Evolutionary conservation across 2,329 filamentous ascomycete species (phyloP).

Genomic region (Trichoderma semiorbis): DNA sequence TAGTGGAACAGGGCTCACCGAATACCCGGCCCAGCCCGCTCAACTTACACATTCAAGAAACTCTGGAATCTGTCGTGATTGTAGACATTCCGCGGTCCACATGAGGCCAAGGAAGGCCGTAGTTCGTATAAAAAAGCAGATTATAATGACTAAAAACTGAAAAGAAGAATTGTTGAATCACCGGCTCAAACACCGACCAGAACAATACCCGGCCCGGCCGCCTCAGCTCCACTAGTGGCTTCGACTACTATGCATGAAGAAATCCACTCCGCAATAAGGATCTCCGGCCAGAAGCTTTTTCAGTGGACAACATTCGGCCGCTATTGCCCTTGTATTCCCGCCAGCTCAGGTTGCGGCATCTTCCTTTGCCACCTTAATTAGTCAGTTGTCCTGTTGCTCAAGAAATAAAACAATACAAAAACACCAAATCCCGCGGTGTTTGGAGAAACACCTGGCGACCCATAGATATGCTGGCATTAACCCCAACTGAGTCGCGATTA

Average conservation of each 20-base stretch:
- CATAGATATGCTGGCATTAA: neutral
- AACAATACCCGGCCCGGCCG: neutral
- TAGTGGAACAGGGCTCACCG: neutral
- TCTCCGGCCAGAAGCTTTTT: neutral
- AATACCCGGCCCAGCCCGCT: neutral
- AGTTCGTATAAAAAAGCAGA: neutral
- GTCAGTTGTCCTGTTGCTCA: neutral
- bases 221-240: neutral
- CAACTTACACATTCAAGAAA: neutral
- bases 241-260: neutral
- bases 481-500: neutral
- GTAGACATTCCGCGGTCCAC: neutral
- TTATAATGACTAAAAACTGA: neutral
- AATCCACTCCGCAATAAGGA: neutral
- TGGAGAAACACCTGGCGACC: neutral
- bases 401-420: neutral
- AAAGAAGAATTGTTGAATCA: neutral
- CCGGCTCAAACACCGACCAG: neutral
- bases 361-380: neutral
- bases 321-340: slow-evolving; percentile 5
- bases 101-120: neutral
- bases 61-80: too few species aligned
- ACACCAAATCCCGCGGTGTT: neutral
- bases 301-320: neutral
- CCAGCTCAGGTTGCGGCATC: neutral